Conservation (phyloP, 257 asterid genomes). For the Solanum habrochaites region DNA sequence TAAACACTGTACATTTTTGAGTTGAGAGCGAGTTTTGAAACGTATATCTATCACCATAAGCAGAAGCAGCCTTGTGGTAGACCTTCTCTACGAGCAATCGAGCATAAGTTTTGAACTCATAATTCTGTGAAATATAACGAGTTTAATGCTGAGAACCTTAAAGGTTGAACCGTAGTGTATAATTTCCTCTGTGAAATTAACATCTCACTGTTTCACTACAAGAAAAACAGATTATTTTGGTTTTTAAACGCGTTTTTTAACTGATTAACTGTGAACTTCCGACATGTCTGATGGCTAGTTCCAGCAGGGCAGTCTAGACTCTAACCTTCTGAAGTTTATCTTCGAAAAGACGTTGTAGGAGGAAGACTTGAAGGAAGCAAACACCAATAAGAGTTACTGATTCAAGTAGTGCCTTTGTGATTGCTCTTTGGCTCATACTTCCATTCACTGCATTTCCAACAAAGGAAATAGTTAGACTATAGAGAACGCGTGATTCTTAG, state of each 20-base stretch:
- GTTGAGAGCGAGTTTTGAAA: neutral
- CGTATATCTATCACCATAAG: neutral
- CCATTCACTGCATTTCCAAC: constrained; percentile 40
- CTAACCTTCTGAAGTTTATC: constrained; percentile 54
- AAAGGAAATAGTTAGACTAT: neutral
- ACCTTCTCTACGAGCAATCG: neutral
- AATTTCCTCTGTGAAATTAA: neutral
- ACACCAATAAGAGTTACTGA: constrained; percentile 50
- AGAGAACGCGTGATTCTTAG: neutral
- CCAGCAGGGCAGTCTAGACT: constrained; percentile 28
- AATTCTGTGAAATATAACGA: neutral
- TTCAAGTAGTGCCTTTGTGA: constrained; percentile 60
- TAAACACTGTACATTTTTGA: neutral
- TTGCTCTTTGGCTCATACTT: constrained; percentile 56
- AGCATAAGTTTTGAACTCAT: neutral
- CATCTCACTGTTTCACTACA: neutral
- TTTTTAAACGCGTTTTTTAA: neutral
- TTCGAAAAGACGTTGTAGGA: constrained; percentile 52
- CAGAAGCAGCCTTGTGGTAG: neutral
- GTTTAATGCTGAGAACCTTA: neutral
- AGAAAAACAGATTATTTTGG: neutral
- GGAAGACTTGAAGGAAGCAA: constrained; percentile 52
- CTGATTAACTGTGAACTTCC: neutral
- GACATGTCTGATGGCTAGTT: neutral
- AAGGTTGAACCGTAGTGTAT: neutral